Evolutionary conservation across 495 filamentous ascomycete species (phyloP).

Genomic region (Xylaria longipes): DNA sequence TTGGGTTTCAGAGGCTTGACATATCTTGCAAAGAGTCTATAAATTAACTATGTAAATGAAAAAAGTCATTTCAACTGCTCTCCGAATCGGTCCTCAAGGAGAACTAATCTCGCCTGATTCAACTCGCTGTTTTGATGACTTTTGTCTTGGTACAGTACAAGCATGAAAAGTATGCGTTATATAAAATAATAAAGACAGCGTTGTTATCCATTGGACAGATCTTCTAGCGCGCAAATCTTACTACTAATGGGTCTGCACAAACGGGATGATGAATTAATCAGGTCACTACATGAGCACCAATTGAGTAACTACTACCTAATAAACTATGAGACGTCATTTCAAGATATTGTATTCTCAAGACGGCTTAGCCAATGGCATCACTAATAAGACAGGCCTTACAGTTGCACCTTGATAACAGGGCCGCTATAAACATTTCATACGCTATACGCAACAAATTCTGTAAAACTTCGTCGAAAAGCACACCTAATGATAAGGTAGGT

Average conservation of each 20-base stretch:
- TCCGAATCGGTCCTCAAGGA: not conserved
- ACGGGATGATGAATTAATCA: not conserved
- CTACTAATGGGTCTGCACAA: not conserved
- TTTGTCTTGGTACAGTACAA: not conserved
- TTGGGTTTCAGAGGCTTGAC: constrained; percentile 6
- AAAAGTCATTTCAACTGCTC: not conserved
- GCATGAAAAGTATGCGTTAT: not conserved
- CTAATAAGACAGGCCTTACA: not conserved
- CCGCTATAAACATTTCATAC: not conserved
- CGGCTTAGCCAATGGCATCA: not conserved
- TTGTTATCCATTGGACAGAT: not conserved
- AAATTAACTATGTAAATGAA: not conserved
- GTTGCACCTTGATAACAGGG: not conserved
- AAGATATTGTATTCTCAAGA: not conserved
- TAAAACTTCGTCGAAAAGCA: not conserved
- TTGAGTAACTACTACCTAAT: not conserved
- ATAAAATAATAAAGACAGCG: constrained; percentile 4
- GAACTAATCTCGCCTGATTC: not conserved
- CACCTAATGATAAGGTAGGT: not conserved
- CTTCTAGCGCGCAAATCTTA: not conserved
- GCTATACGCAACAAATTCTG: not conserved
- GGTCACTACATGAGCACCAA: not conserved
- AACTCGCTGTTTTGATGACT: not conserved
- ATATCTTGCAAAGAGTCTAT: constrained; percentile 2
- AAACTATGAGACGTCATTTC: not conserved